A percentile compares a stretch with the other conserved stretches of the same genome.
These are phyloP conservation scores for Cicer chorassanicum DNA, from an alignment of 306 rosid genomes.

Conservation along the genomic window DNA sequence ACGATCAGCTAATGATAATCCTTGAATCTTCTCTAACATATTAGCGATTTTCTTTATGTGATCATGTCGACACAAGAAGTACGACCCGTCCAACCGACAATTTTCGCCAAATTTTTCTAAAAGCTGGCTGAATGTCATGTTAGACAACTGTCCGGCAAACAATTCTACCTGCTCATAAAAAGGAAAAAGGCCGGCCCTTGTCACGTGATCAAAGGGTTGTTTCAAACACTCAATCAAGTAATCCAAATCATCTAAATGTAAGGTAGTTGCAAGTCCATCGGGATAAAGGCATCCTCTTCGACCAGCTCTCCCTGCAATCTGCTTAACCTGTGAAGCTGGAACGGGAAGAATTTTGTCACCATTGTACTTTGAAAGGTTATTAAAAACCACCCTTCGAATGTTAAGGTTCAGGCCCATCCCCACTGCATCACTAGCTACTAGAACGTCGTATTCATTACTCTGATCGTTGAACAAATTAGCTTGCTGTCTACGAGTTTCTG, in stretches of 20 bases:
- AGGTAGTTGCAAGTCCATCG: constrained; percentile 84
- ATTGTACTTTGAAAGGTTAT: constrained; percentile 76
- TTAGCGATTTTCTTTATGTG: constrained; percentile 89
- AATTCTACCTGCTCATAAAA: constrained; percentile 81
- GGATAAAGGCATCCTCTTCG: constrained; percentile 90
- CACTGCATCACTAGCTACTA: constrained; percentile 94
- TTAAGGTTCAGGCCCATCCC: constrained; percentile 98
- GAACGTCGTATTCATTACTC: constrained; percentile 77
- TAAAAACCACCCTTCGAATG: constrained; percentile 87
- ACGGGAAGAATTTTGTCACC: constrained; percentile 85
- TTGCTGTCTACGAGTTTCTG: constrained; percentile 88
- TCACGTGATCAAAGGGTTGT: constrained; percentile 78
- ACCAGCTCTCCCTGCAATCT: constrained; percentile 97
- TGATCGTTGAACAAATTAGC: constrained; percentile 85
- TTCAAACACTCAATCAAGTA: constrained; percentile 90
- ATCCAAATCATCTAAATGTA: constrained; percentile 77
- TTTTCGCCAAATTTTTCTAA: constrained; percentile 74
- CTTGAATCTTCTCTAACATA: constrained; percentile 79
- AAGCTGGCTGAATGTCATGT: constrained; percentile 62
- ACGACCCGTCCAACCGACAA: constrained; percentile 82
- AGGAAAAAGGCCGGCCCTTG: constrained; percentile 82
- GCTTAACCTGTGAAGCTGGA: constrained; percentile 92
- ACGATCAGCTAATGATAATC: constrained; percentile 80
- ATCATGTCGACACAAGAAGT: constrained; percentile 76
- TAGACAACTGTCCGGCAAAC: constrained; percentile 70